Evolutionary conservation across 164 flowering plant species (phyloP).

Genomic region (Vitis rotundifolia): DNA sequence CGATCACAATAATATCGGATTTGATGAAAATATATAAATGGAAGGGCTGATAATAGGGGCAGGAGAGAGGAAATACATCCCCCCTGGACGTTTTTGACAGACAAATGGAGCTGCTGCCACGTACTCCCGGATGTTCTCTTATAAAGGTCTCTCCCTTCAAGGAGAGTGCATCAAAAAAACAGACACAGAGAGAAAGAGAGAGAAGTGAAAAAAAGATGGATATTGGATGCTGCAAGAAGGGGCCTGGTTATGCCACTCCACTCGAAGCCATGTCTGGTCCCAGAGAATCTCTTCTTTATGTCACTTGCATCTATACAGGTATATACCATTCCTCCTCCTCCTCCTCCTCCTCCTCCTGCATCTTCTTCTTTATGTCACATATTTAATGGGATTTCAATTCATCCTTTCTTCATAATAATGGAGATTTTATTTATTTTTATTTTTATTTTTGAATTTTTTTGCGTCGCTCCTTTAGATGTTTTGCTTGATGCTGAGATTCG

Average conservation of each 20-base stretch:
- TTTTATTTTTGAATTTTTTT: too few relatives aligned
- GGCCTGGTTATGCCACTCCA: constrained; percentile 88
- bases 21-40: too few relatives aligned
- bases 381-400: too few relatives aligned
- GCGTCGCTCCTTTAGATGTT: too few relatives aligned
- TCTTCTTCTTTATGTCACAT: background rate
- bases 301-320: constrained; percentile 83
- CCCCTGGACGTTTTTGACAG: constrained; percentile 9
- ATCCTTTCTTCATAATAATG: too few relatives aligned
- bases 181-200: background rate
- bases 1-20: too few relatives aligned
- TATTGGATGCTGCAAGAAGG: constrained; percentile 44
- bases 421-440: too few relatives aligned
- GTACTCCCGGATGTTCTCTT: constrained; percentile 5
- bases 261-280: constrained; percentile 92
- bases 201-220: background rate
- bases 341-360: background rate
- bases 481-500: too few relatives aligned
- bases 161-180: background rate
- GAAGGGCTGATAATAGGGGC: too few relatives aligned
- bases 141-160: too few relatives aligned
- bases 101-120: constrained; percentile 4
- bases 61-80: background rate
- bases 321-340: background rate
- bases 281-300: constrained; percentile 68